Conservation (phyloP, 1,284 basidiomycete species). For the Gymnopus androsaceus region DNA sequence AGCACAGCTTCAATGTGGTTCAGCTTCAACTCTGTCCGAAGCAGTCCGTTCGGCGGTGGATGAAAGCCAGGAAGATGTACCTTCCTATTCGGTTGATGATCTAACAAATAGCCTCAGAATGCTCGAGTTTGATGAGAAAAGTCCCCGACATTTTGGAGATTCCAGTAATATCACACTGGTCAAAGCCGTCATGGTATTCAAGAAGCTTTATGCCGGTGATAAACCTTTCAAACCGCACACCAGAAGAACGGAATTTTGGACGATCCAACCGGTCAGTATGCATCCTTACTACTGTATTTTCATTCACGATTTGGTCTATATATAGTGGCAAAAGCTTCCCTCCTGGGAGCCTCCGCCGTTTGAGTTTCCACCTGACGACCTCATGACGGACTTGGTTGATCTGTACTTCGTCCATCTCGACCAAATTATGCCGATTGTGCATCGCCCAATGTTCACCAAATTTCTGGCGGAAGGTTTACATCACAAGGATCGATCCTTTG, state of each 20-base stretch:
- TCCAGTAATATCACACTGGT: conserved; percentile 54
- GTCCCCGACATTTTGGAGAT: conserved; percentile 37
- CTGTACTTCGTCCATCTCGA: conserved; percentile 62
- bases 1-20: not conserved
- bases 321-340: conserved; percentile 32
- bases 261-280: conserved; percentile 22
- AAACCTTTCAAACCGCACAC: not conserved
- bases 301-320: not conserved
- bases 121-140: not conserved
- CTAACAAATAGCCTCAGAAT: not conserved
- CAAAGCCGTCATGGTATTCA: conserved; percentile 50
- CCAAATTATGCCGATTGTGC: conserved; percentile 56
- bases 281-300: not conserved
- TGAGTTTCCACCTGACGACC: conserved; percentile 52
- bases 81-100: not conserved
- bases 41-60: not conserved
- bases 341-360: conserved; percentile 11
- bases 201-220: conserved; percentile 40
- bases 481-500: conserved; percentile 53
- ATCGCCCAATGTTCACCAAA: conserved; percentile 62
- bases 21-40: not conserved
- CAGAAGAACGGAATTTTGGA: conserved; percentile 23
- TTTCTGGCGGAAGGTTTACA: conserved; percentile 52
- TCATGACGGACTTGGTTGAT: conserved; percentile 54
- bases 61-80: not conserved